Base-by-base conservation (phyloP, 2,329 filamentous ascomycete species). In the Ascochyta pisi region DNA sequence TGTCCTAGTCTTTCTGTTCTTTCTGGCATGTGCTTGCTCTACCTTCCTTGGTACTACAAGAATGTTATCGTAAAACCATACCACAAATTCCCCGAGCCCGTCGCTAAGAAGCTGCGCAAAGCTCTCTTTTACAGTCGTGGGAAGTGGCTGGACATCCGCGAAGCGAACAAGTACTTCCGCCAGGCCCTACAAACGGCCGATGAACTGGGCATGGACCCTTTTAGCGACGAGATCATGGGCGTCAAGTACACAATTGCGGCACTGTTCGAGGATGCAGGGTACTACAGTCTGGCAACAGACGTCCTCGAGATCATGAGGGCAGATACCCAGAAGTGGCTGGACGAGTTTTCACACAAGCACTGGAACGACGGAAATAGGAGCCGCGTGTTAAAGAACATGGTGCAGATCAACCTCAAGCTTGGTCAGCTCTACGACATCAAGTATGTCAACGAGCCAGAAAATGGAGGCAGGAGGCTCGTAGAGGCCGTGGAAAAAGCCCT, bases 141-240 rank as follows among this genome's bases (percentile, higher is more conserved):
- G 19, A 85, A 89, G 61, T 82, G 86, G 35, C 83, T 89, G 4
- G 89, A 96, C 56, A 86, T 91, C 3, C 84, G 89, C 55, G 83
- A 89, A 50, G 93, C 94, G 0, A 81, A 96, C 56, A 89, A 91
- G 64, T 91, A 91, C 74, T 98, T 96, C 74, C 88, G 88, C 67
- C 84, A 89, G 62, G 92, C 93, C 3, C 81, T 98, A 54, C 82
- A 87, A 60, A 83, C 89, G 47, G 92, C 92, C 54, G 80, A 87
- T 45, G 87, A 91, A 68, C 71, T 89, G 46, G 86, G 87, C 0
- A 85, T 99, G 79, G 92, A 98, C 70, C 91, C 91, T 0, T 96
- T 93, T 73, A 93, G 90, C 4, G 90, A 97, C 66, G 93, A 97
- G 73, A 88, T 97, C 31, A 83, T 97, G 64, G 95, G 95, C 8